phyloP scores from a whole-genome alignment of 108 stramenopile species.

The Discostella pseudostelligera region DNA sequence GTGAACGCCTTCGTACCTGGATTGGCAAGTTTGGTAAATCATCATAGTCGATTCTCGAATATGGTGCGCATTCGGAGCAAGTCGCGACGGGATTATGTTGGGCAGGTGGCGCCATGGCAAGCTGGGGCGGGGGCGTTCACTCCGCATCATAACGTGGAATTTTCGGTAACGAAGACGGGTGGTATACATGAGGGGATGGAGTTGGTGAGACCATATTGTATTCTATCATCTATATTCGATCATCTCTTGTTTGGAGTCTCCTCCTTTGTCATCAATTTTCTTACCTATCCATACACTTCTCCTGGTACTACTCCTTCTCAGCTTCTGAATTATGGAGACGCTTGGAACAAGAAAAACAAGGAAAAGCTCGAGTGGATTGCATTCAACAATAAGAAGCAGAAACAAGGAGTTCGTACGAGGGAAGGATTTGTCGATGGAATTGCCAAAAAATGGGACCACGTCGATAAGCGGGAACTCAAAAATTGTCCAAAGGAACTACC shows the following conservation, averaged over 20 bases:
- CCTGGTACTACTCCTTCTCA: background rate
- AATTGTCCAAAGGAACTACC: conserved; percentile 34
- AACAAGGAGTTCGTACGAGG: background rate
- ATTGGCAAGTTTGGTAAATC: conserved; percentile 45
- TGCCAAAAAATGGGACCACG: conserved; percentile 22
- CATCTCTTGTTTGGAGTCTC: background rate
- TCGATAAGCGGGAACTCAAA: conserved; percentile 11
- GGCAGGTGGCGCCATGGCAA: conserved; percentile 32
- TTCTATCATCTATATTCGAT: background rate
- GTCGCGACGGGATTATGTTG: conserved; percentile 16
- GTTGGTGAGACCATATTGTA: conserved; percentile 6
- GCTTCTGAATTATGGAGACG: conserved; percentile 26
- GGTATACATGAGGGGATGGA: conserved; percentile 28
- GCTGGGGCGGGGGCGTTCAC: conserved; percentile 43
- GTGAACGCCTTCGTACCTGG: conserved; percentile 45
- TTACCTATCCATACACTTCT: background rate
- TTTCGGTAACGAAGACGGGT: conserved; percentile 12
- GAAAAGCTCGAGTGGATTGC: conserved; percentile 3
- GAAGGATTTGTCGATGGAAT: conserved; percentile 39
- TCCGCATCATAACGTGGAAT: conserved; percentile 36
- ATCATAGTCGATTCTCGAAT: conserved; percentile 30
- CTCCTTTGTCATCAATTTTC: background rate
- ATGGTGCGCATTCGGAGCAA: conserved; percentile 24
- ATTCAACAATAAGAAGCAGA: background rate
- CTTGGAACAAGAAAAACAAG: conserved; percentile 12